Conservation (phyloP, 164 flowering plant species). For the Houttuynia cordata region DNA sequence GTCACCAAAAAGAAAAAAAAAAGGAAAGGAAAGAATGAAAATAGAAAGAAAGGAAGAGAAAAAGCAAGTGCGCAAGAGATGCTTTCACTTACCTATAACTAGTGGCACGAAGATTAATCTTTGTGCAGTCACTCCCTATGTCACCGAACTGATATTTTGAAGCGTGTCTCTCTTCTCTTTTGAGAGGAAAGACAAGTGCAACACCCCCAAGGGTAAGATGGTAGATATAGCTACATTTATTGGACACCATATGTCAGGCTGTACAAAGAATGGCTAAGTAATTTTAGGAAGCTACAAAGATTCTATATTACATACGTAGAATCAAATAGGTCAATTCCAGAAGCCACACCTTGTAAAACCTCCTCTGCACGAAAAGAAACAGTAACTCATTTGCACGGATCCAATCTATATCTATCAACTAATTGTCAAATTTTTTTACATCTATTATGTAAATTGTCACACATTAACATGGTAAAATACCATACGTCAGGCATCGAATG, state of each 20-base stretch:
- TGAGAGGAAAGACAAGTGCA: conserved; percentile 62
- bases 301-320: conserved; percentile 38
- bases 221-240: conserved; percentile 48
- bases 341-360: conserved; percentile 72
- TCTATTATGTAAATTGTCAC: too few species aligned
- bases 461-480: too few species aligned
- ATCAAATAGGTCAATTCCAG: conserved; percentile 83
- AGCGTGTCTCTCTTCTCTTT: conserved; percentile 9
- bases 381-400: neutral
- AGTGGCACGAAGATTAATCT: conserved; percentile 71
- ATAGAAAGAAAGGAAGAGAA: too few species aligned
- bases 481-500: too few species aligned
- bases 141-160: conserved; percentile 19
- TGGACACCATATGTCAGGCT: neutral
- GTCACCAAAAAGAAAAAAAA: too few species aligned
- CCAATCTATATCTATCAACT: too few species aligned
- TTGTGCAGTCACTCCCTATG: conserved; percentile 39
- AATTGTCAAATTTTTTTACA: too few species aligned
- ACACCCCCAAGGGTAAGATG: conserved; percentile 79
- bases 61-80: too few species aligned
- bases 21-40: too few species aligned
- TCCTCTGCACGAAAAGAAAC: conserved; percentile 45
- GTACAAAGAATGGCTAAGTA: neutral
- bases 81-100: conserved; percentile 39
- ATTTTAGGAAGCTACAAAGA: neutral